Evolutionary conservation across 2,329 filamentous ascomycete genomes (phyloP), one percentile per base, ranked within the genome.

Genomic region (Hymenoscyphus infarciens): DNA sequence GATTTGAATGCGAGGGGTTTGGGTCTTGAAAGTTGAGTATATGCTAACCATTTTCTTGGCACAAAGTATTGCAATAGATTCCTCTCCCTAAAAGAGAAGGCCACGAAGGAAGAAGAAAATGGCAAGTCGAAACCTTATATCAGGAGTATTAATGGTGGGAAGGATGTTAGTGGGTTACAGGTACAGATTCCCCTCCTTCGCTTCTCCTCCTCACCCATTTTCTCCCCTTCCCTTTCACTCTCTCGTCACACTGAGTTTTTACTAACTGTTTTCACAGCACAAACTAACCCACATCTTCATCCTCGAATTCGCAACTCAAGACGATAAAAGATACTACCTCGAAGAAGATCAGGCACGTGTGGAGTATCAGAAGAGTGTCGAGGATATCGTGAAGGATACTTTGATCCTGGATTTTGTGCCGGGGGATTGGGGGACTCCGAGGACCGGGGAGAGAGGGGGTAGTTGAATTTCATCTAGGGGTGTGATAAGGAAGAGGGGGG

Each of bases 281-380:
- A 87, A 83, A 0, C 82, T 87, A 56, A 87, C 86, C 0, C 88
- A 92, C 71, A 84, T 79, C 0, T 91, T 91, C 65, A 80, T 92
- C 1, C 80, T 82, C 38, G 83, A 89, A 68, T 91, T 92, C 63
- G 80, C 81, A 16, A 87, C 74, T n/a, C 77, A 77, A n/a, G 81
- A 83, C 64, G 88, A 92, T 70, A 77, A 87, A 54, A 81, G 87
- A 65, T 91, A 90, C 68, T 92, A 91, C 72, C 76, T 88, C 3
- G 75, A 82, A 59, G 75, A 83, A 38, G 89, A 92, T 67, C 86
- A 86, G 1, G 81, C 75, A 5, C 88, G 91, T 70, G 76, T 79
- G 31, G 82, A 74, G 0, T 90, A 90, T 66, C 76, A 84, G 13
- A 75, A 81, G 61, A 79, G 74, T 66, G 69, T 83, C 29, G 74